A percentile compares a stretch with the other conserved stretches of the same genome.
Evolutionary conservation across 176 grass and related monocot species (phyloP).

Genomic region (Leersia perrieri): DNA sequence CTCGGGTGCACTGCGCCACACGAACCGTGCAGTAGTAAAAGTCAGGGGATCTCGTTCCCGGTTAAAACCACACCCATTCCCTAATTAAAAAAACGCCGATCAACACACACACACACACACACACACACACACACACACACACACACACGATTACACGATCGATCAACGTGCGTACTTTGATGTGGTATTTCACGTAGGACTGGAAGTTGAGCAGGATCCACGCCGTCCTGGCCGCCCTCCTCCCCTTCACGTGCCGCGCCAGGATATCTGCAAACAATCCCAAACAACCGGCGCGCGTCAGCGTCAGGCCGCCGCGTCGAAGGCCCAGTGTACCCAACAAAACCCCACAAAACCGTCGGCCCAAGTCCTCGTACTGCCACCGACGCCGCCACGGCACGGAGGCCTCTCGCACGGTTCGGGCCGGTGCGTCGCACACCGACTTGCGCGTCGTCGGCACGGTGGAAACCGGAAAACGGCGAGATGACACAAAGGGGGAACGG

Average conservation of each 20-base stretch:
- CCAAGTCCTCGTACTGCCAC: too few species aligned
- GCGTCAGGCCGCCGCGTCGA: too few species aligned
- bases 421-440: too few species aligned
- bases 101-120: not conserved
- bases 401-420: too few species aligned
- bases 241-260: conserved; percentile 49
- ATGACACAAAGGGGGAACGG: too few species aligned
- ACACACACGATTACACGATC: too few species aligned
- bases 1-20: conserved; percentile 59
- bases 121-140: too few species aligned
- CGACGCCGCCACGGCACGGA: too few species aligned
- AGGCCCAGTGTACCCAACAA: not conserved
- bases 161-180: conserved; percentile 54
- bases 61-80: not conserved
- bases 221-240: conserved; percentile 54
- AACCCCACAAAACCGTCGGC: not conserved
- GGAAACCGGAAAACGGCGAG: too few species aligned
- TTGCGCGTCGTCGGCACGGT: too few species aligned
- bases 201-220: conserved; percentile 88
- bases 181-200: conserved; percentile 73
- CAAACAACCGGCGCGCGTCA: too few species aligned
- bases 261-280: conserved; percentile 51
- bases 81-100: not conserved
- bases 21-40: not conserved
- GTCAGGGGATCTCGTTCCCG: too few species aligned